phyloP scores from a whole-genome alignment of 2,329 filamentous ascomycete genomes.

The Blumeria hordei region DNA sequence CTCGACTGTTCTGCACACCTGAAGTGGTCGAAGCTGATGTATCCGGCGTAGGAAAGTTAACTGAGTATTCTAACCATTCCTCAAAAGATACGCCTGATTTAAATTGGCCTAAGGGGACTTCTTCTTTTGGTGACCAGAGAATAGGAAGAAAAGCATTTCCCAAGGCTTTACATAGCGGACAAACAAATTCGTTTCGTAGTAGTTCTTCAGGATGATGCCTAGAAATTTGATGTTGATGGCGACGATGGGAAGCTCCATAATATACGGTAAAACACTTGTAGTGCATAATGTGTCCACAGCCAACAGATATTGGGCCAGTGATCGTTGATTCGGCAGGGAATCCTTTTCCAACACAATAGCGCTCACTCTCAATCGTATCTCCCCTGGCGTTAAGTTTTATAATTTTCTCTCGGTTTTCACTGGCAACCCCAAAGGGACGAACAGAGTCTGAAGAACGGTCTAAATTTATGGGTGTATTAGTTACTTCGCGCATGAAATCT shows the following conservation, averaged over 20 bases:
- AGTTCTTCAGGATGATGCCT: constrained; percentile 76
- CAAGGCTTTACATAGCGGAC: constrained; percentile 85
- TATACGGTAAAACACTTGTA: constrained; percentile 89
- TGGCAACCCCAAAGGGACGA: constrained; percentile 74
- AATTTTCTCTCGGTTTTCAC: constrained; percentile 58
- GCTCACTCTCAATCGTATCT: constrained; percentile 44
- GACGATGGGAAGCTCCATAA: constrained; percentile 55
- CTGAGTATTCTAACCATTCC: constrained; percentile 11
- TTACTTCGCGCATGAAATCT: constrained; percentile 65
- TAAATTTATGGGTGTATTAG: constrained; percentile 53
- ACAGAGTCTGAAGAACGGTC: constrained; percentile 65
- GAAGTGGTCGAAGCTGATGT: constrained; percentile 4
- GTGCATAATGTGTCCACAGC: constrained; percentile 97
- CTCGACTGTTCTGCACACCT: constrained; percentile 2
- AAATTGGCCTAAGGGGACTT: constrained; percentile 55
- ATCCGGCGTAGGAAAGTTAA: constrained; percentile 2
- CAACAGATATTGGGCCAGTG: constrained; percentile 60
- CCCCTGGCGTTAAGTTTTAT: constrained; percentile 54
- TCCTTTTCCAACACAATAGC: constrained; percentile 69
- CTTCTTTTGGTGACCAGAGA: constrained; percentile 80
- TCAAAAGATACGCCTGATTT: constrained; percentile 35
- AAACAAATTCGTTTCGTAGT: constrained; percentile 70
- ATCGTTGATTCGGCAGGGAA: constrained; percentile 46
- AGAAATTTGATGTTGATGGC: constrained; percentile 81
- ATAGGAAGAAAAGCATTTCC: constrained; percentile 90